A percentile compares a stretch with the other conserved stretches of the same genome.
Conservation (phyloP, 1,139 yeast species). For the Yamadazyma diospyri region DNA sequence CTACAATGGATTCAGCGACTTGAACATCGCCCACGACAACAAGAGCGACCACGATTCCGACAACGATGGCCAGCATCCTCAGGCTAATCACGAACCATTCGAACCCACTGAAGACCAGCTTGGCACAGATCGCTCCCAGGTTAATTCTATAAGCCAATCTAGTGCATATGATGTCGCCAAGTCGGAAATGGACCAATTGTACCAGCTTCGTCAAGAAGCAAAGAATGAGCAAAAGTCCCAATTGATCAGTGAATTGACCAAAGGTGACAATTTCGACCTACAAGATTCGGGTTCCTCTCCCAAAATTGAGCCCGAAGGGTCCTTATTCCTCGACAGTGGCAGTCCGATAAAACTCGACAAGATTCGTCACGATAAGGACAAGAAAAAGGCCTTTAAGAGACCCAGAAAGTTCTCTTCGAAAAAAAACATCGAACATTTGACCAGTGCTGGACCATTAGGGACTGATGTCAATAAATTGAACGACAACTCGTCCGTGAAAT, state of each 20-base stretch:
- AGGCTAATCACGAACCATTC: background rate
- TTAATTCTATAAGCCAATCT: background rate
- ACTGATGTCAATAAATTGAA: slow-evolving; percentile 15
- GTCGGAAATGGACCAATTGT: slow-evolving; percentile 30
- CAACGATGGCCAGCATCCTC: slow-evolving; percentile 7
- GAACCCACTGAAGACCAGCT: background rate
- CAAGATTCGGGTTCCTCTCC: slow-evolving; percentile 21
- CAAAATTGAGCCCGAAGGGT: slow-evolving; percentile 18
- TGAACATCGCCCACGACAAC: slow-evolving; percentile 16
- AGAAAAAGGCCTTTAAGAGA: slow-evolving; percentile 37
- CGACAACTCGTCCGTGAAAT: slow-evolving; percentile 16
- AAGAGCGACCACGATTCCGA: slow-evolving; percentile 17
- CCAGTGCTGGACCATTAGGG: slow-evolving; percentile 42
- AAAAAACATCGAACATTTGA: slow-evolving; percentile 30
- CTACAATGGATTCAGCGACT: slow-evolving; percentile 26
- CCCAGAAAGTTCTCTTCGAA: slow-evolving; percentile 34
- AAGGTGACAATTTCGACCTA: slow-evolving; percentile 18
- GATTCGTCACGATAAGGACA: slow-evolving; percentile 11
- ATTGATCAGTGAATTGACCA: slow-evolving; percentile 35
- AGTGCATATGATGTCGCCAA: slow-evolving; percentile 15
- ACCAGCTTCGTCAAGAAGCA: slow-evolving; percentile 32
- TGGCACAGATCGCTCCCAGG: background rate
- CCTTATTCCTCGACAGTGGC: slow-evolving; percentile 34
- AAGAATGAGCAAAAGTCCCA: slow-evolving; percentile 34
- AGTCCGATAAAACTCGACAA: slow-evolving; percentile 29